phyloP scores from a whole-genome alignment of 495 filamentous ascomycete species.

The Neurospora sp. region DNA sequence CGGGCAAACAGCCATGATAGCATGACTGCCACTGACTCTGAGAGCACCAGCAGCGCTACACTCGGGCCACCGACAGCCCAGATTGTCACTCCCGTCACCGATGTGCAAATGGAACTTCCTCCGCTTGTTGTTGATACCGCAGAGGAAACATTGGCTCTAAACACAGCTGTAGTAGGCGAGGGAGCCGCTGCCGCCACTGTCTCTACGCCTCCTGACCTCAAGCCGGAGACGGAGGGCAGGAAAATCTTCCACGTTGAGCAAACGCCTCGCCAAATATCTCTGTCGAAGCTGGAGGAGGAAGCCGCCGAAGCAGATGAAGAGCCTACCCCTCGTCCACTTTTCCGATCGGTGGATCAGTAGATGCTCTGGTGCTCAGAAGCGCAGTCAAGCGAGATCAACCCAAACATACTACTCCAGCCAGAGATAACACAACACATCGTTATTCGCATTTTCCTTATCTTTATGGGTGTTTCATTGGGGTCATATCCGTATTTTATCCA shows the following conservation, averaged over 20 bases:
- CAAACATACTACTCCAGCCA: not conserved
- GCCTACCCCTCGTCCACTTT: constrained; percentile 21
- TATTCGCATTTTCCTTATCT: not conserved
- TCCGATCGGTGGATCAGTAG: constrained; percentile 5
- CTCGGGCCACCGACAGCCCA: constrained; percentile 27
- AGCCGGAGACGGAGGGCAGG: not conserved
- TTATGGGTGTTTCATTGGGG: not conserved
- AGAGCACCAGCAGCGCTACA: constrained; percentile 20
- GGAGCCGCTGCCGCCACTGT: constrained; percentile 15
- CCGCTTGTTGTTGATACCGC: not conserved
- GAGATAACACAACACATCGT: not conserved
- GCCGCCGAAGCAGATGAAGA: constrained; percentile 14
- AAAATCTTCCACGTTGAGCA: constrained; percentile 13
- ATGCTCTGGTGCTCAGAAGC: not conserved
- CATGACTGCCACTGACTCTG: constrained; percentile 42
- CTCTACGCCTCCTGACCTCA: constrained; percentile 15
- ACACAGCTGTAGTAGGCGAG: constrained; percentile 4
- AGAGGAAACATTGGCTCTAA: not conserved
- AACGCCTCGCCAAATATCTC: constrained; percentile 19
- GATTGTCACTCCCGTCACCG: constrained; percentile 29
- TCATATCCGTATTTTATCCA: not conserved
- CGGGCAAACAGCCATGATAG: constrained; percentile 86
- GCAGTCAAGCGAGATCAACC: not conserved
- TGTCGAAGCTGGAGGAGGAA: not conserved
- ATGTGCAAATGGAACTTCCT: constrained; percentile 16